Percentiles rank a stretch among this genome's conserved stretches.
Conservation (phyloP, 2,329 filamentous ascomycete genomes). For the Dactylellina sp. region DNA sequence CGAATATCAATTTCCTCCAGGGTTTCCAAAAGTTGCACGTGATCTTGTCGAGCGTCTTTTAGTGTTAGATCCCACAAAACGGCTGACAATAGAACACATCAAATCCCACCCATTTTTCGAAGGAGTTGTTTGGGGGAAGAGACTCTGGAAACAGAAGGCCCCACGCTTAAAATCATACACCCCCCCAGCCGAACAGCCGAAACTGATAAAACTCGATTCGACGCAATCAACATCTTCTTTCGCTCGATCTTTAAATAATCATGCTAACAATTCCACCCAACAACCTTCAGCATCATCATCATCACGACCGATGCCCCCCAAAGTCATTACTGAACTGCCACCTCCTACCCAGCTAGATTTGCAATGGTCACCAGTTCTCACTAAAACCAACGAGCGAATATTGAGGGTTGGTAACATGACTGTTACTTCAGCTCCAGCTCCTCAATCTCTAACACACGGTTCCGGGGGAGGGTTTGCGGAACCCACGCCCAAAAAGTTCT, state of each 20-base stretch:
- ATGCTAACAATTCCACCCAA: conserved; percentile 61
- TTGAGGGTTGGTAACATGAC: conserved; percentile 91
- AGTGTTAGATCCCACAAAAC: conserved; percentile 84
- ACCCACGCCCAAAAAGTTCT: conserved; percentile 78
- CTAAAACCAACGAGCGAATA: conserved; percentile 90
- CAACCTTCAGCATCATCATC: conserved; percentile 65
- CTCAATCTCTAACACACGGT: conserved; percentile 77
- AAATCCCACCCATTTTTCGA: conserved; percentile 97
- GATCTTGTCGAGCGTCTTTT: conserved; percentile 91
- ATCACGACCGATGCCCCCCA: conserved; percentile 72
- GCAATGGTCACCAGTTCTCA: conserved; percentile 97
- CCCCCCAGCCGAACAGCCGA: conserved; percentile 79
- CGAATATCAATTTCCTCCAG: conserved; percentile 91
- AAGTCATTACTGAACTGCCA: conserved; percentile 92
- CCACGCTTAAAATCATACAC: conserved; percentile 86
- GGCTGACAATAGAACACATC: conserved; percentile 93
- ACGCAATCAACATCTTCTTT: conserved; percentile 60
- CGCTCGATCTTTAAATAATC: conserved; percentile 60
- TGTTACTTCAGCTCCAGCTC: conserved; percentile 81
- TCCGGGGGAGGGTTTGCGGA: conserved; percentile 75
- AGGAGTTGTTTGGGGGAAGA: conserved; percentile 83
- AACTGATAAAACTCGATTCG: conserved; percentile 79
- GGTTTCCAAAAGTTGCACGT: conserved; percentile 85
- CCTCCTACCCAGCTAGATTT: conserved; percentile 98
- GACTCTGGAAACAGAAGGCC: conserved; percentile 88